Base-by-base conservation (phyloP, 2,329 filamentous ascomycete genomes). In the Penicillium sp. region DNA sequence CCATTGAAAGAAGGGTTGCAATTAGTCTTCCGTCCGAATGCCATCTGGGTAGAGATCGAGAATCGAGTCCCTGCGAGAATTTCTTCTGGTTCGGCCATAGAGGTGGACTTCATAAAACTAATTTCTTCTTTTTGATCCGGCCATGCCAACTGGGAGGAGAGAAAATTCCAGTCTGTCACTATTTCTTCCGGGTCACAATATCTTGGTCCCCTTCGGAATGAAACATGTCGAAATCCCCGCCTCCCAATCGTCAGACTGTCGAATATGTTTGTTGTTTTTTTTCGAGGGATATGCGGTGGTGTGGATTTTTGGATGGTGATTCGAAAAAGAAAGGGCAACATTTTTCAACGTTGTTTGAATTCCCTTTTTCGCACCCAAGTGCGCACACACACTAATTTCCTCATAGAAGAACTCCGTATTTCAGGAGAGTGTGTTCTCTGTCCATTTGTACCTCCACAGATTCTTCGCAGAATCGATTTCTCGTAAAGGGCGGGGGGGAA, bases 101-200 rank as follows among this genome's bases (percentile, higher is more conserved):
- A 80, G 79, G 80, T 87, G 86, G 85, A 88, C 85, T 88, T 88
- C 86, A 88, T 85, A 80, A 88, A 88, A 88, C 86, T 86, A 85
- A 87, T 81, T 81, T 79, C 67, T 75, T 75, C 68, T 70, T 82
- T 66, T 76, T 68, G 37, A 35, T 45, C 30, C 51, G 37, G 38
- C 35, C 30, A 42, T 56, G 45, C 25, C 51, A 37, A 45, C 40
- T 42, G 8, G 42, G 30, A 57, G 35, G 46, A 2, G 30, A 26
- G n/a, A 2, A 28, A 6, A 19, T 25, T 7, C 11, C 19, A 22
- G 19, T 22, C 19, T 22, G 19, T 22, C 19, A 22, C 19, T 22
- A 22, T 7, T 37, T 28, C 35, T 7, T 13, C 4, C 13, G 8
- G 22, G 35, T 6, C 30, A 37, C 13, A 13, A 40, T 19, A 0